These are phyloP conservation scores for Aciculosporium take DNA, from an alignment of 2,329 filamentous ascomycete species.

Conservation along the genomic window DNA sequence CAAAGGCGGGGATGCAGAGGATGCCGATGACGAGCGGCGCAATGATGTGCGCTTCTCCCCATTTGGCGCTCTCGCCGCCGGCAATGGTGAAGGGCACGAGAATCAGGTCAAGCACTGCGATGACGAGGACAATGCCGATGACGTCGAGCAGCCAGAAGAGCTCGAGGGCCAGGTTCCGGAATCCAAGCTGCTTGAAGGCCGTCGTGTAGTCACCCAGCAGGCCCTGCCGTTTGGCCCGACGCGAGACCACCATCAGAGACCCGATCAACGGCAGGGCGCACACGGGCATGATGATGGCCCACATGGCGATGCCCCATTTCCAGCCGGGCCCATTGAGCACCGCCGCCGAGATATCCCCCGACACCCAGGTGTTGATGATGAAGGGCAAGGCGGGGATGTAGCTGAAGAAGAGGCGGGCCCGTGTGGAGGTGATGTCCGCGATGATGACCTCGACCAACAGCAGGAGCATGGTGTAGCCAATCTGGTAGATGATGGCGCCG, in stretches of 20 bases:
- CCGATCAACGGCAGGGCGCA: constrained; percentile 45
- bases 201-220: constrained; percentile 17
- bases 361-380: constrained; percentile 50
- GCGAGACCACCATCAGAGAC: constrained; percentile 41
- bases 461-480: constrained; percentile 44
- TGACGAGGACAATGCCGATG: constrained; percentile 40
- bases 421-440: constrained; percentile 52
- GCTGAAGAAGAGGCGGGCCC: constrained; percentile 48
- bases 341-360: constrained; percentile 39
- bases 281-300: constrained; percentile 48
- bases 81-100: constrained; percentile 50
- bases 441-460: constrained; percentile 51
- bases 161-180: constrained; percentile 28
- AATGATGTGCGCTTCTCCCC: constrained; percentile 36
- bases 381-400: constrained; percentile 46
- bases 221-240: constrained; percentile 38
- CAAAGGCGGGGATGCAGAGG: constrained; percentile 40
- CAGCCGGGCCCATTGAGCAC: constrained; percentile 28
- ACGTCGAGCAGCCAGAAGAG: constrained; percentile 41
- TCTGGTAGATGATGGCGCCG: constrained; percentile 49
- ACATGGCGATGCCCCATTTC: constrained; percentile 56
- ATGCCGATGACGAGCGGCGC: constrained; percentile 43
- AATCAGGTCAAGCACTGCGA: constrained; percentile 43
- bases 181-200: constrained; percentile 22
- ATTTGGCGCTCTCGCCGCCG: constrained; percentile 26